phyloP scores from a whole-genome alignment of 148 eudicot species.

The Rhododendron griersonianum region DNA sequence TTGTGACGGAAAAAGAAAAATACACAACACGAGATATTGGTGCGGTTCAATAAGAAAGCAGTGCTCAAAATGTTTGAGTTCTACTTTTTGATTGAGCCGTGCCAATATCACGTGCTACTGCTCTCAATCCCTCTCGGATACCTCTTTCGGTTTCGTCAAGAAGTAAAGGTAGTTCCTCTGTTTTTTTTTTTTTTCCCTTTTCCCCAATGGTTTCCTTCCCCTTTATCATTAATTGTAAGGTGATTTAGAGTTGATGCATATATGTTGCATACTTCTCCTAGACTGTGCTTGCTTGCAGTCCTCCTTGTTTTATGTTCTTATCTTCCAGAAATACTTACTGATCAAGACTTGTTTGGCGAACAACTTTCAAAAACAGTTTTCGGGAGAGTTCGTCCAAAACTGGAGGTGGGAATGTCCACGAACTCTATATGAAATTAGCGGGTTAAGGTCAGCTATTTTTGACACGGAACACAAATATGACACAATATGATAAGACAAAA shows the following conservation, averaged over 20 bases:
- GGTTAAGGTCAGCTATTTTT: too few species aligned
- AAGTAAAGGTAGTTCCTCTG: background rate
- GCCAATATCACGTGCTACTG: constrained; percentile 55
- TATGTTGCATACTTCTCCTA: too few species aligned
- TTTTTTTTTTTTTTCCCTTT: background rate
- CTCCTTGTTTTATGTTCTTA: background rate
- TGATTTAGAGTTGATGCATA: background rate
- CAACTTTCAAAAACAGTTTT: too few species aligned
- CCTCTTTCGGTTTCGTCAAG: background rate
- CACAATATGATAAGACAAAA: too few species aligned
- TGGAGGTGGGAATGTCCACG: too few species aligned
- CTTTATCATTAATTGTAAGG: background rate
- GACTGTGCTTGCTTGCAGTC: background rate
- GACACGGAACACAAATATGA: too few species aligned
- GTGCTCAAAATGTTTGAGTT: constrained; percentile 12
- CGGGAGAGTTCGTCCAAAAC: too few species aligned
- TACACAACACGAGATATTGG: constrained; percentile 36
- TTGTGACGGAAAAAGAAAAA: too few species aligned
- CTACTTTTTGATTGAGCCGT: constrained; percentile 56
- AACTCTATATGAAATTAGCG: too few species aligned
- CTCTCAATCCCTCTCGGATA: background rate
- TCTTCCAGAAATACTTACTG: background rate
- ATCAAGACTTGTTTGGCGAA: background rate
- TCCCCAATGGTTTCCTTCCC: too few species aligned
- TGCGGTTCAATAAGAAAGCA: constrained; percentile 44